These are phyloP conservation scores for Russula lepida DNA, from an alignment of 768 basidiomycete species.

Conservation along the genomic window DNA sequence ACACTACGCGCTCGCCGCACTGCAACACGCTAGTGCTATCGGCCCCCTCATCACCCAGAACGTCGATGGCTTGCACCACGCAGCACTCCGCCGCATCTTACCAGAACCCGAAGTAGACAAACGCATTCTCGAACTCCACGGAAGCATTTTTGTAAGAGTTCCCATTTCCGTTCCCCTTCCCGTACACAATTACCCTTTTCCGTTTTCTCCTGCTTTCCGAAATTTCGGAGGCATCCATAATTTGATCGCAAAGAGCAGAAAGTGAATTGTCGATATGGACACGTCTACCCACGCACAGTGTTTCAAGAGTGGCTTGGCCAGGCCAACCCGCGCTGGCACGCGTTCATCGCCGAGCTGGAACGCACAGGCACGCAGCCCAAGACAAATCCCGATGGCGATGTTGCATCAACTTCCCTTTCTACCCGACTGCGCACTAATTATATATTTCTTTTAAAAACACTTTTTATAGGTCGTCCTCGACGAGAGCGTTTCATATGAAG, in stretches of 20 bases:
- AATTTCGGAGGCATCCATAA: not conserved
- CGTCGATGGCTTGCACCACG: conserved; percentile 92
- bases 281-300: conserved; percentile 50
- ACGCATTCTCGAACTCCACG: conserved; percentile 77
- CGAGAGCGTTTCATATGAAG: conserved; percentile 59
- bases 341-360: conserved; percentile 56
- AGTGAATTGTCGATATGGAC: conserved; percentile 71
- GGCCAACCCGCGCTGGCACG: conserved; percentile 74
- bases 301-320: conserved; percentile 71
- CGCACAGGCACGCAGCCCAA: conserved; percentile 49
- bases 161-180: not conserved
- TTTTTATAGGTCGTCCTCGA: conserved; percentile 65
- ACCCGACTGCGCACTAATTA: not conserved
- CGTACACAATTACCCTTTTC: not conserved
- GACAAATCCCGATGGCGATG: conserved; percentile 93
- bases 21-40: conserved; percentile 60
- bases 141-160: conserved; percentile 64
- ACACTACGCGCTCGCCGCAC: conserved; percentile 78
- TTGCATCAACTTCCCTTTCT: conserved; percentile 29
- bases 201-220: not conserved
- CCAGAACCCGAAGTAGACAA: conserved; percentile 30
- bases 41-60: conserved; percentile 73
- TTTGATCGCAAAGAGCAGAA: conserved; percentile 33
- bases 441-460: too few species aligned
- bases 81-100: conserved; percentile 49